Conservation (phyloP, 73 alveolate genomes). For the Stentor coeruleus region DNA sequence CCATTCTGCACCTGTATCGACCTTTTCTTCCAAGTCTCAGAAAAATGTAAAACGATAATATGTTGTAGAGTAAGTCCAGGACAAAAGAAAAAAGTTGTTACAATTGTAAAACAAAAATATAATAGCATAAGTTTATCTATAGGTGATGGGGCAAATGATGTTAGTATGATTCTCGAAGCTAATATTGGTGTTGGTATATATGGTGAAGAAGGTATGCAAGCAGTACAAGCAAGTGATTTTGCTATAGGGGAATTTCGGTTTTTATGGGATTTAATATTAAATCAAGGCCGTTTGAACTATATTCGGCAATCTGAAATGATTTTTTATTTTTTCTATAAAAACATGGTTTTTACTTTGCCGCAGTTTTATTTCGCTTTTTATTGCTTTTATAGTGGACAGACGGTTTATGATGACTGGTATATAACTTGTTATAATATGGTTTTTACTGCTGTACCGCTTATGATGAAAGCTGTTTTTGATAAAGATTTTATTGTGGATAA, state of each 20-base stretch:
- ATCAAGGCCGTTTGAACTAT: slow-evolving; percentile 94
- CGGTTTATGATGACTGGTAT: slow-evolving; percentile 87
- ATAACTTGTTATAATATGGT: slow-evolving; percentile 90
- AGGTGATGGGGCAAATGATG: slow-evolving; percentile 99
- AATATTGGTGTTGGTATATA: slow-evolving; percentile 96
- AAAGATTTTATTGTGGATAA: slow-evolving; percentile 51
- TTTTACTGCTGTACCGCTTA: slow-evolving; percentile 94
- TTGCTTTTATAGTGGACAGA: slow-evolving; percentile 78
- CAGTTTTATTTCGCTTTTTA: slow-evolving; percentile 78
- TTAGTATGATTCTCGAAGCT: slow-evolving; percentile 97
- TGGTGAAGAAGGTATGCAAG: slow-evolving; percentile 98
- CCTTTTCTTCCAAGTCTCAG: slow-evolving; percentile 64
- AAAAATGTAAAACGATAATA: slow-evolving; percentile 82
- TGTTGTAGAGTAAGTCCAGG: slow-evolving; percentile 96
- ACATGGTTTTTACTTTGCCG: slow-evolving; percentile 87
- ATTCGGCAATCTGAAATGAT: slow-evolving; percentile 82
- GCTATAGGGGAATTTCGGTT: slow-evolving; percentile 89
- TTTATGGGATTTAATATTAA: slow-evolving; percentile 82
- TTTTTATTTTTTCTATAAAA: slow-evolving; percentile 92
- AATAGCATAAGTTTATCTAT: slow-evolving; percentile 78
- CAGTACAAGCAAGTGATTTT: slow-evolving; percentile 94
- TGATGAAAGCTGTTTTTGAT: slow-evolving; percentile 86
- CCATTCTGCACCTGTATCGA: slow-evolving; percentile 22
- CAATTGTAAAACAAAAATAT: slow-evolving; percentile 73
- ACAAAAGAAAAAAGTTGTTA: slow-evolving; percentile 88